Conservation (phyloP, 192 early-diverging fungal genomes). For the Rhizoclosmatium globosum region DNA sequence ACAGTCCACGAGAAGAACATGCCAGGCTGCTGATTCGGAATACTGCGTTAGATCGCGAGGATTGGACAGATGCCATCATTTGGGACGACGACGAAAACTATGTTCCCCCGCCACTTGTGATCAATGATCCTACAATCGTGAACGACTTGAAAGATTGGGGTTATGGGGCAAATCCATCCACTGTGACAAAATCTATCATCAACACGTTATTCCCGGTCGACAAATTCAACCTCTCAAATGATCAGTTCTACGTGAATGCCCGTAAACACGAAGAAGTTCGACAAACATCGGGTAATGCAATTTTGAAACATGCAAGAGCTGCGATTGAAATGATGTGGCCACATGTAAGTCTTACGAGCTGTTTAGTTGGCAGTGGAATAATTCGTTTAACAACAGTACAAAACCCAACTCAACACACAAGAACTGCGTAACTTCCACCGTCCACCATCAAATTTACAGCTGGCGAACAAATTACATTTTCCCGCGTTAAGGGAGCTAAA, state of each 20-base stretch:
- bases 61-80: constrained; percentile 79
- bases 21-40: constrained; percentile 49
- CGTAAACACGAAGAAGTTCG: constrained; percentile 78
- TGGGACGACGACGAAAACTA: constrained; percentile 75
- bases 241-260: constrained; percentile 83
- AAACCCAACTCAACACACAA: constrained; percentile 78
- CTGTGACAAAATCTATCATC: neutral
- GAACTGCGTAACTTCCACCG: constrained; percentile 93
- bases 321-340: constrained; percentile 81
- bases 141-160: constrained; percentile 41
- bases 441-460: constrained; percentile 74
- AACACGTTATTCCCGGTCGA: constrained; percentile 55
- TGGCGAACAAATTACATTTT: constrained; percentile 70
- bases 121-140: constrained; percentile 80
- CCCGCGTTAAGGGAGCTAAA: constrained; percentile 79
- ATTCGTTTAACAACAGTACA: constrained; percentile 67
- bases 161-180: neutral
- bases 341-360: constrained; percentile 59
- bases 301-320: constrained; percentile 87
- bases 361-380: neutral
- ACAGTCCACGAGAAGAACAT: constrained; percentile 8
- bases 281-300: constrained; percentile 85
- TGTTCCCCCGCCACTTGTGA: constrained; percentile 50
- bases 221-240: constrained; percentile 89
- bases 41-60: constrained; percentile 68